These are phyloP conservation scores for Alternaria infectoria DNA, from an alignment of 2,329 filamentous ascomycete species.

Conservation along the genomic window DNA sequence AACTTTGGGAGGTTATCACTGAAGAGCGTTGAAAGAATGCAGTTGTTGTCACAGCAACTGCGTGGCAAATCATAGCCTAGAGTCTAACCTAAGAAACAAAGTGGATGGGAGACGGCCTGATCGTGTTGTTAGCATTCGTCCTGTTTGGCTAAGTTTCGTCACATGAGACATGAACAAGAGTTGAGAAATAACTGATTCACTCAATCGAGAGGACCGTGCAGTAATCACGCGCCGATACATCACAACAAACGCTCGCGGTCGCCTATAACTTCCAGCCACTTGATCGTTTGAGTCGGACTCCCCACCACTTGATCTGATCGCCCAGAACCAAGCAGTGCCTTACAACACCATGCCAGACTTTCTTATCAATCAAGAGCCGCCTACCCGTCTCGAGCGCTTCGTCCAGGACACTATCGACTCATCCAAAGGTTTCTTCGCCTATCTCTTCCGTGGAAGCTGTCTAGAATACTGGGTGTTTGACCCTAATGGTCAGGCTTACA, in stretches of 20 bases:
- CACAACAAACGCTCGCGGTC: background rate
- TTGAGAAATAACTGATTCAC: background rate
- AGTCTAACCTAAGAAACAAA: no score
- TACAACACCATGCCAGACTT: background rate
- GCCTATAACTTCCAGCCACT: background rate
- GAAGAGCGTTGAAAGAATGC: no score
- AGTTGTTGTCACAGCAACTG: background rate
- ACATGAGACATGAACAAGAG: background rate
- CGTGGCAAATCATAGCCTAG: background rate
- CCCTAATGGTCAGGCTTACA: background rate
- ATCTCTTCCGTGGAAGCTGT: background rate
- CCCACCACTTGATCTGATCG: background rate
- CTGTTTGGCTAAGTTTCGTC: no score
- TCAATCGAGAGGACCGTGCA: background rate
- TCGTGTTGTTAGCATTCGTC: no score
- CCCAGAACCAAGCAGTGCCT: background rate
- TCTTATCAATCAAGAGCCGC: background rate
- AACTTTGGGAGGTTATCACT: background rate
- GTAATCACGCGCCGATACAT: background rate
- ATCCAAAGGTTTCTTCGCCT: background rate
- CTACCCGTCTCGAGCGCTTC: background rate
- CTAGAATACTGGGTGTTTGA: background rate
- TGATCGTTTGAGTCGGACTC: background rate
- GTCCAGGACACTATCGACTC: background rate
- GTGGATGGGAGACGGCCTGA: no score